Evolutionary conservation across 169 alveolate genomes (phyloP).

Genomic region (Besnoitia besnoiti): DNA sequence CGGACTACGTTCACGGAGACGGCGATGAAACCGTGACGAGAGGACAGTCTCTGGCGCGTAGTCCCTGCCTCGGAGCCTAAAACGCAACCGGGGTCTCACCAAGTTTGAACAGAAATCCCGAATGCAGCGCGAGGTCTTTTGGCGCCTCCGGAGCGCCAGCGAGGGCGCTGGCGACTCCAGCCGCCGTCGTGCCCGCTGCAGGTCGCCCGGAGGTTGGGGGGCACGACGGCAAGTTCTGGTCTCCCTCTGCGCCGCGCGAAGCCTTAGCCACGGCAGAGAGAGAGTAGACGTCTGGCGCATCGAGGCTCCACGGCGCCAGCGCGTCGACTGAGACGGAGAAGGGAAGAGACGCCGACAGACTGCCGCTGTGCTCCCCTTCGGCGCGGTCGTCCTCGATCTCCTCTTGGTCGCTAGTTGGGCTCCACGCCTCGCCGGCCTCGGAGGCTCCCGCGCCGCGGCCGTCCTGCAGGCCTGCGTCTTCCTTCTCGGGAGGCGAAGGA

Average conservation of each 20-base stretch:
- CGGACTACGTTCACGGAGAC: no score
- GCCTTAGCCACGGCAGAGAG: no score
- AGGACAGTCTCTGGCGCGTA: no score
- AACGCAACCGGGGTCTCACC: slow-evolving; percentile 1
- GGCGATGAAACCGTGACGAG: no score
- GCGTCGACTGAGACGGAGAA: not conserved
- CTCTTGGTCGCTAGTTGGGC: not conserved
- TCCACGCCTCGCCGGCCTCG: not conserved
- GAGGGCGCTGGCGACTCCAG: not conserved
- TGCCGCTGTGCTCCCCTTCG: not conserved
- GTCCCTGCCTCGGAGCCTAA: no score
- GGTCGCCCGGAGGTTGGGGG: no score
- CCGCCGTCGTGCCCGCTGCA: not conserved
- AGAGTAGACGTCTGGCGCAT: not conserved
- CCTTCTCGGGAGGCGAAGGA: slow-evolving; percentile 10
- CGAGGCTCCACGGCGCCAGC: not conserved
- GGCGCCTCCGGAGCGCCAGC: not conserved
- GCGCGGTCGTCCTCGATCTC: not conserved
- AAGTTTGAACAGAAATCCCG: slow-evolving; percentile 1
- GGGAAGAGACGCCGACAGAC: not conserved
- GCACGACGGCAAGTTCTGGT: not conserved
- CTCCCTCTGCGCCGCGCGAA: not conserved
- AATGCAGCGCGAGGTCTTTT: not conserved
- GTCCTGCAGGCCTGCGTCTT: not conserved
- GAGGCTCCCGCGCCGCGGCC: not conserved